Evolutionary conservation across 129 eudicot species (phyloP).

Genomic region (Calendula officinalis): DNA sequence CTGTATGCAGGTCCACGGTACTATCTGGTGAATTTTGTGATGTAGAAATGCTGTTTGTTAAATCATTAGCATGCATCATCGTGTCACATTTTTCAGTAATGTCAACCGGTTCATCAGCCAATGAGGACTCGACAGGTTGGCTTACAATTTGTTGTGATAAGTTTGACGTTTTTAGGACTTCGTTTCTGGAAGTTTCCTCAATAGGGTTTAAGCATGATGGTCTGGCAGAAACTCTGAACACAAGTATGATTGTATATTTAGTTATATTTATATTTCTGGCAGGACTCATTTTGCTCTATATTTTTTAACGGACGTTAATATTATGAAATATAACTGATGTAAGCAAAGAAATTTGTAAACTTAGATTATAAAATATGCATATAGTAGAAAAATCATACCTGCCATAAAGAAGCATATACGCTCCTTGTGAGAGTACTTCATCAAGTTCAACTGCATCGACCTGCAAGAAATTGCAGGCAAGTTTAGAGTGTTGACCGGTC

Average conservation of each 20-base stretch:
- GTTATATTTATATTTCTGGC: background rate
- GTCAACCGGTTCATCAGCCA: constrained; percentile 32
- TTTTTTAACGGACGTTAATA: no score
- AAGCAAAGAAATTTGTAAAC: background rate
- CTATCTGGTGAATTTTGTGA: constrained; percentile 28
- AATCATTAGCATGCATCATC: constrained; percentile 14
- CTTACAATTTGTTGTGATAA: constrained; percentile 16
- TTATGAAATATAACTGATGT: background rate
- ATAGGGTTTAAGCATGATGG: constrained; percentile 45
- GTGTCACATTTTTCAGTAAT: constrained; percentile 22
- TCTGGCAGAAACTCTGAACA: constrained; percentile 49
- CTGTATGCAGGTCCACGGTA: constrained; percentile 28
- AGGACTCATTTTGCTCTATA: no score
- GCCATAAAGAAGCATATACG: constrained; percentile 92
- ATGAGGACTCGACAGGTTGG: constrained; percentile 30
- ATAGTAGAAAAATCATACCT: constrained; percentile 40
- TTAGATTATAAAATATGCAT: no score
- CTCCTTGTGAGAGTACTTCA: constrained; percentile 94
- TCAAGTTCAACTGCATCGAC: constrained; percentile 71
- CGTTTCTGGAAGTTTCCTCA: constrained; percentile 41
- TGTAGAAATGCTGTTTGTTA: constrained; percentile 18
- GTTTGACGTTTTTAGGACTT: constrained; percentile 28
- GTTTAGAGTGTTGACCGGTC: constrained; percentile 1
- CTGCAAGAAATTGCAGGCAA: constrained; percentile 36
- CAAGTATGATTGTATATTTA: background rate